Percentiles rank a stretch among this genome's conserved stretches.
These are phyloP conservation scores for Rhizoctonia solani DNA, from an alignment of 1,284 basidiomycete species.

Conservation along the genomic window DNA sequence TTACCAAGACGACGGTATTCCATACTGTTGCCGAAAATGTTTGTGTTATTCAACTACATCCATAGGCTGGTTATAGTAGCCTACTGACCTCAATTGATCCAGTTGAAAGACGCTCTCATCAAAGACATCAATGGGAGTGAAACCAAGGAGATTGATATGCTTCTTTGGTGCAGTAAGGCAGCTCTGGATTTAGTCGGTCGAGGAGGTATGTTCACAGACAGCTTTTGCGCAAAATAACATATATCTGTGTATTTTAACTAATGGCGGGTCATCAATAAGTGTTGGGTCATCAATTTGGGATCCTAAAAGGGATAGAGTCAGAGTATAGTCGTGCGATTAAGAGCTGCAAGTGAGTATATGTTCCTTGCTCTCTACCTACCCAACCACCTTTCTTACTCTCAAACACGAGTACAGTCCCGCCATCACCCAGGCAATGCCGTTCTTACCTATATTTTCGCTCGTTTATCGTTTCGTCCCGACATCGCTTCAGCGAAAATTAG, in stretches of 20 bases:
- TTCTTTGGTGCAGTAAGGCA: conserved; percentile 3
- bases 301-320: neutral
- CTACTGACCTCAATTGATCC: neutral
- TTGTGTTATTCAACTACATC: neutral
- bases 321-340: conserved; percentile 7
- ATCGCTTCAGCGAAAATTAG: neutral
- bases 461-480: neutral
- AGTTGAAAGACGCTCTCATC: neutral
- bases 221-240: too few species aligned
- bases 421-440: neutral
- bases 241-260: neutral
- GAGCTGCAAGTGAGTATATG: neutral
- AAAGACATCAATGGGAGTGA: neutral
- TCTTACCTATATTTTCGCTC: neutral
- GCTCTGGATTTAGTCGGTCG: conserved; percentile 22
- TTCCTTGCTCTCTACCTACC: neutral
- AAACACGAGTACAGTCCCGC: neutral
- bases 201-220: neutral
- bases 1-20: neutral
- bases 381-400: neutral
- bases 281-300: conserved; percentile 6
- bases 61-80: neutral
- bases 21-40: neutral
- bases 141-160: conserved; percentile 1
- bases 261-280: neutral